Base-by-base conservation (phyloP, 192 early-diverging fungal species). In the Spizellomyces punctatus region DNA sequence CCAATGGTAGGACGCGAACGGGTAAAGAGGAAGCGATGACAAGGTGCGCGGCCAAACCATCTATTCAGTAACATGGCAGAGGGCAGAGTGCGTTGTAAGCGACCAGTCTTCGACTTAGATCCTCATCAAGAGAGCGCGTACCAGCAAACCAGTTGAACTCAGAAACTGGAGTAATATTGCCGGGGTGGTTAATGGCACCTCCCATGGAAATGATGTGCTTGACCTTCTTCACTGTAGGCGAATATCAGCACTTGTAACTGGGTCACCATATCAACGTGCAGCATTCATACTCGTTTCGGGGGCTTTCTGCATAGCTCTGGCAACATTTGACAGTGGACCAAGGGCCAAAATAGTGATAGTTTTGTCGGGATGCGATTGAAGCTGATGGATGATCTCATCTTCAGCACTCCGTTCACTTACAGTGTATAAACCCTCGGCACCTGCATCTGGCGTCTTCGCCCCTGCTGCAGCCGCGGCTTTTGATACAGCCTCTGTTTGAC, bases 81-180 rank as follows among this genome's bases (percentile, higher is more conserved):
- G 27, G 27, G 3, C 27, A 36, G 27, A 36, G 27, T 36, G 27
- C 27, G 27, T 36, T 36, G 27, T 36, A 36, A 36, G 27, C 27
- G 27, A 36, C 27, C 27, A 36, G 27, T 36, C 27, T 36, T 36
- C 27, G 3, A 36, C 27, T 36, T 36, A 0, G 3, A 36, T 36
- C 3, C 27, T 36, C 27, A 36, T 36, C 27, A 36, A 36, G 27
- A 36, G 27, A 36, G 27, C 27, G 27, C 27, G 27, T 36, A 36
- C 27, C 27, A 36, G 62, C 71, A 46, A 64, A 64, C 71, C 71
- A 72, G 71, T 72, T 72, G 71, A 72, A 72, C 49, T 72, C 71
- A 6, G 71, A 47, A 52, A 72, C 52, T 17, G 71, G 71, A 19
- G 71, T 72, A 47, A 72, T 65, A 61, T 72, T 72, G 8, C 71